These are phyloP conservation scores for Aspergillus puulaauensis DNA, from an alignment of 2,329 filamentous ascomycete species.

Conservation along the genomic window DNA sequence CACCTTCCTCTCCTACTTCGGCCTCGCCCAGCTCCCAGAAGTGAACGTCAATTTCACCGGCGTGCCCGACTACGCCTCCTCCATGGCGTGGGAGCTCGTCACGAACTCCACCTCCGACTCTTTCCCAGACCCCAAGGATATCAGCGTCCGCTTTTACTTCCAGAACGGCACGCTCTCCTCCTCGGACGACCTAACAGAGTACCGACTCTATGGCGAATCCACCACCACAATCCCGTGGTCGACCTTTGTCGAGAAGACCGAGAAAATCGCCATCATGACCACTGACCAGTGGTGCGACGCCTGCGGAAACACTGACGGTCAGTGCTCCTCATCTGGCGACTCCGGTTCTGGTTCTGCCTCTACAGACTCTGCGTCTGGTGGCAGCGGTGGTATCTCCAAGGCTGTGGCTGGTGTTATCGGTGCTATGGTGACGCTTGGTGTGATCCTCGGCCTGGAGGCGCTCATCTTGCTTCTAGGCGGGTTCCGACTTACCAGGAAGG, in stretches of 20 bases:
- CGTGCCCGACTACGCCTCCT: constrained; percentile 79
- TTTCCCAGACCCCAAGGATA: constrained; percentile 49
- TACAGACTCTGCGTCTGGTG: constrained; percentile 15
- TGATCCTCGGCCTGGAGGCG: constrained; percentile 58
- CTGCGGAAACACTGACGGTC: constrained; percentile 71
- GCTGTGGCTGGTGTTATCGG: constrained; percentile 80
- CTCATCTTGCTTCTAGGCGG: constrained; percentile 57
- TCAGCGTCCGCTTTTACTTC: constrained; percentile 62
- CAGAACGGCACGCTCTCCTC: constrained; percentile 58
- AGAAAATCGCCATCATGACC: constrained; percentile 65
- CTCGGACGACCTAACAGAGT: constrained; percentile 48
- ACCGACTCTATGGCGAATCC: constrained; percentile 61
- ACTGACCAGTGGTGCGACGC: constrained; percentile 69
- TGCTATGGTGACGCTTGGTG: constrained; percentile 66
- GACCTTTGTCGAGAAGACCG: constrained; percentile 65
- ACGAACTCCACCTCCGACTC: constrained; percentile 46
- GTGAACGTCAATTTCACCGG: constrained; percentile 67
- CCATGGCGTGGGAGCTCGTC: constrained; percentile 75
- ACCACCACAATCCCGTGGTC: constrained; percentile 63
- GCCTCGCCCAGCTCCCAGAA: constrained; percentile 52
- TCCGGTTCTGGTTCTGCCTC: constrained; percentile 27
- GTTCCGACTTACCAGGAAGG: constrained; percentile 60
- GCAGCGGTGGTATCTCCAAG: constrained; percentile 57
- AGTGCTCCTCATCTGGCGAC: constrained; percentile 55
- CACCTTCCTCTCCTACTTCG: constrained; percentile 62